Evolutionary conservation across 2,329 filamentous ascomycete genomes (phyloP), one percentile per base, ranked within the genome.

Genomic region (Phoma sp.): DNA sequence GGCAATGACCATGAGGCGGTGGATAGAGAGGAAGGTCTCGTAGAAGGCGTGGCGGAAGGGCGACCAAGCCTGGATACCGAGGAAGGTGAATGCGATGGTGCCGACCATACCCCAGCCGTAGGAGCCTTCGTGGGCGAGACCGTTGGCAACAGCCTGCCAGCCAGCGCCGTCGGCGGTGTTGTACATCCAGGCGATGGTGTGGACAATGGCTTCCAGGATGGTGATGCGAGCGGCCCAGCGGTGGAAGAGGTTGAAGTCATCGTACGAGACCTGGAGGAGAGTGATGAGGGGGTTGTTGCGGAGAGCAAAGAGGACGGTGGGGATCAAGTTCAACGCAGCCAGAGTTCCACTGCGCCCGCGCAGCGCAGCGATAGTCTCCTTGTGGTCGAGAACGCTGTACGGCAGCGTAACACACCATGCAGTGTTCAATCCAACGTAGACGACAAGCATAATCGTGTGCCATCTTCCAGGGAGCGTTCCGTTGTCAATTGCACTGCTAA

Each of bases 1-100:
- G 47, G 91, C 70, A 29, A 88, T 74, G 32, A 88, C 92, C 43
- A 96, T 78, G 30, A 90, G 74, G 64, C 96, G 92, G 77, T 98
- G 95, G 25, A 89, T 77, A 71, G 90, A 91, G 65, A 98, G 83
- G 78, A 99, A 99, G 1, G 92, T 96, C 78, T 99, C 95, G 78
- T 99, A 99, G 73, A 96, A 97, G 32, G 93, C 92, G 75, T 97
- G 93, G 57, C 95, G 88, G 45, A 99, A 71, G 0, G 92, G 89
- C 2, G 92, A 93, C 47, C 90, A 79, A 9, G 92, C 88, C 23
- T 88, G 80, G 45, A 96, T 67, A 47, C 90, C 69, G 38, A 98
- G 80, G 37, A 90, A 71, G 33, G 84, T 65, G 70, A 96, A 84
- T 30, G 84, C 82, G 42, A 84, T 72, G 14, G 76, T 76, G 38